Evolutionary conservation across 306 rosid genomes (phyloP).

Genomic region (Inga leiocalycina): DNA sequence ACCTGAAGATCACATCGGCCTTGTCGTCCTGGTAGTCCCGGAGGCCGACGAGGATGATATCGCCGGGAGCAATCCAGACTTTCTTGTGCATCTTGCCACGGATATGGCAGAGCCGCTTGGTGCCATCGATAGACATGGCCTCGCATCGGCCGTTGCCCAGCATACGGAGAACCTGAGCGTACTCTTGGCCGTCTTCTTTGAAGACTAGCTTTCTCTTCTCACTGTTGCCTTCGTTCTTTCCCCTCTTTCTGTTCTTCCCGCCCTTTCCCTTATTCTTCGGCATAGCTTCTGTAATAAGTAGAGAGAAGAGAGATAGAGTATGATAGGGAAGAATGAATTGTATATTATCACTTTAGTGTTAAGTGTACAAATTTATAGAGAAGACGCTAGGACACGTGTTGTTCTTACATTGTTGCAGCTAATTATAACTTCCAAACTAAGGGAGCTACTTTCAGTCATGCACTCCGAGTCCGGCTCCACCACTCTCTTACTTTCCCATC

Average conservation of each 20-base stretch:
- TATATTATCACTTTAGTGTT: too few relatives aligned
- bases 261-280: constrained; percentile 67
- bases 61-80: constrained; percentile 56
- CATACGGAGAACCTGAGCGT: constrained; percentile 46
- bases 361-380: too few relatives aligned
- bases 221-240: constrained; percentile 61
- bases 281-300: constrained; percentile 21
- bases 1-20: constrained; percentile 51
- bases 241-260: constrained; percentile 60
- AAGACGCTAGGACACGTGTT: too few relatives aligned
- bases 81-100: constrained; percentile 61
- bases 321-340: too few relatives aligned
- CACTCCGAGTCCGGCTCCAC: too few relatives aligned
- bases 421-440: too few relatives aligned
- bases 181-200: constrained; percentile 52
- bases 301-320: too few relatives aligned
- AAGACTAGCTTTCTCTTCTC: constrained; percentile 50
- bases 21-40: constrained; percentile 51
- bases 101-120: constrained; percentile 53
- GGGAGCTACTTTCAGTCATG: too few relatives aligned
- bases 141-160: constrained; percentile 49
- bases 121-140: constrained; percentile 49
- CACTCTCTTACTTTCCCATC: too few relatives aligned
- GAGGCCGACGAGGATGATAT: constrained; percentile 49
- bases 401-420: too few relatives aligned